Conservation (phyloP, 1,139 yeast genomes). For the Hansenula lynferdii region DNA sequence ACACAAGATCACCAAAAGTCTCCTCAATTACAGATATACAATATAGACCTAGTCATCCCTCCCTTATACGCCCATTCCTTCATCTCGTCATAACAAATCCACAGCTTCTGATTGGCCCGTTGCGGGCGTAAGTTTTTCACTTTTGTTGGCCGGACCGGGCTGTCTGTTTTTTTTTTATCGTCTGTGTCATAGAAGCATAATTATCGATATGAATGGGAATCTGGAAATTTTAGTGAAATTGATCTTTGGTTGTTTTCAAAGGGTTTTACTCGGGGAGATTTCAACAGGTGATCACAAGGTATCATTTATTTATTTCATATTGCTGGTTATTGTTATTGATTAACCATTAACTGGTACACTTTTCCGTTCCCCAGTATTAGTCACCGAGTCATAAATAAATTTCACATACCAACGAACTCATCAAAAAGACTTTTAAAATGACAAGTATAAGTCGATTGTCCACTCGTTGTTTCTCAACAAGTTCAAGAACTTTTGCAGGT, state of each 20-base stretch:
- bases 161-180: not conserved
- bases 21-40: not conserved
- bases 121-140: too few relatives aligned
- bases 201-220: not conserved
- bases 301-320: too few relatives aligned
- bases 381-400: not conserved
- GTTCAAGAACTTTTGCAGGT: constrained; percentile 18
- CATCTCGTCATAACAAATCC: not conserved
- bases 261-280: too few relatives aligned
- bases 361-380: too few relatives aligned
- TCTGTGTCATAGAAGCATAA: not conserved
- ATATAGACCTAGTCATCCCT: not conserved
- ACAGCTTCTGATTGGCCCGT: constrained; percentile 1
- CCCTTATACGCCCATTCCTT: not conserved
- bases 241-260: too few relatives aligned
- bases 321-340: too few relatives aligned
- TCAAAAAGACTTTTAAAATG: not conserved
- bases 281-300: too few relatives aligned
- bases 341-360: too few relatives aligned
- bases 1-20: not conserved
- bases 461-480: constrained; percentile 16
- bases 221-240: too few relatives aligned
- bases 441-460: constrained; percentile 5
- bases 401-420: not conserved
- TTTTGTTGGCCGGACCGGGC: not conserved